These are phyloP conservation scores for Chiua virens DNA, from an alignment of 768 basidiomycete genomes.

Conservation along the genomic window DNA sequence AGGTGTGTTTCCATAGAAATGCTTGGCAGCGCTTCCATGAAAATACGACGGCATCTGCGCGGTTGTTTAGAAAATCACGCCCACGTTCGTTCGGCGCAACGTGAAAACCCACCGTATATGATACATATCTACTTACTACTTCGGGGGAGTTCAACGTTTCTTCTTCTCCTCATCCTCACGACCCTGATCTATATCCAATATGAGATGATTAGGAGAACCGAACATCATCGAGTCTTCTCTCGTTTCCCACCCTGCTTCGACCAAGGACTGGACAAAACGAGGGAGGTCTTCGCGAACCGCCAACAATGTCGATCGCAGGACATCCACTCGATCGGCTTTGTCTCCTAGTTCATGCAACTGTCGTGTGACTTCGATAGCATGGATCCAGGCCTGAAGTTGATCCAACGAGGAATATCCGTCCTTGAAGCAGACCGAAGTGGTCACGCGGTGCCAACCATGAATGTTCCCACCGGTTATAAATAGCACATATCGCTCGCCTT, in stretches of 20 bases:
- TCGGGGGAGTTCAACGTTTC: constrained; percentile 11
- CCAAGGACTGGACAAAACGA: constrained; percentile 19
- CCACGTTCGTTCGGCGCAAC: background rate
- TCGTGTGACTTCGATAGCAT: constrained; percentile 21
- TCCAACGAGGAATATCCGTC: constrained; percentile 47
- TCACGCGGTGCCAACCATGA: background rate
- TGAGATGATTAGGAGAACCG: constrained; percentile 24
- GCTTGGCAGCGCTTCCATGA: background rate
- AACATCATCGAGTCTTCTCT: constrained; percentile 32
- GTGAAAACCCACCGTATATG: background rate
- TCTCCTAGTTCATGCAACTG: background rate
- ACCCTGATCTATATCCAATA: constrained; percentile 14
- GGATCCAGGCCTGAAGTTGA: constrained; percentile 57
- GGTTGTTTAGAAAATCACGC: background rate
- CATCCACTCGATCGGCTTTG: background rate
- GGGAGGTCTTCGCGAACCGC: constrained; percentile 12
- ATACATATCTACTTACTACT: background rate
- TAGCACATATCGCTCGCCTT: constrained; percentile 49
- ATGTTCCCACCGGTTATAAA: constrained; percentile 39
- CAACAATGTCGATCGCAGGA: constrained; percentile 12
- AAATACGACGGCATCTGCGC: too few species aligned
- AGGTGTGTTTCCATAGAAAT: background rate
- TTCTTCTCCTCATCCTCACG: constrained; percentile 15
- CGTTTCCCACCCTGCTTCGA: constrained; percentile 40
- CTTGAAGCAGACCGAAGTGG: constrained; percentile 50